Evolutionary conservation across 2,329 filamentous ascomycete genomes (phyloP).

Genomic region (Ophiostoma ulmi): DNA sequence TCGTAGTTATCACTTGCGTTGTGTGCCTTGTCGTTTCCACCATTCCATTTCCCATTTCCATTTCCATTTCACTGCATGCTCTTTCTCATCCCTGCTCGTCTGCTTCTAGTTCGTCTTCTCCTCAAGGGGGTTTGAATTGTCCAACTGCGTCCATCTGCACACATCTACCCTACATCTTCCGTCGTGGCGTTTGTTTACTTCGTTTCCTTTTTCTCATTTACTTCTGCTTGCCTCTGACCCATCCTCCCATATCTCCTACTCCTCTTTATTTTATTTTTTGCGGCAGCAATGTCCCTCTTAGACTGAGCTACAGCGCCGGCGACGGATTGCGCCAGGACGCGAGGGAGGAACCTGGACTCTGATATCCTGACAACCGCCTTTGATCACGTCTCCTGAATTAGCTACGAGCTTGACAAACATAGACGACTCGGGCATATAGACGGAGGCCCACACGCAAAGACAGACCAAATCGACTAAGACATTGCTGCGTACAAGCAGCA

Average conservation of each 20-base stretch:
- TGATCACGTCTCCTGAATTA: neutral
- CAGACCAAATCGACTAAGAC: neutral
- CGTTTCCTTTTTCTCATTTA: neutral
- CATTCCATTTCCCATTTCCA: neutral
- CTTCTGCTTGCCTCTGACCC: neutral
- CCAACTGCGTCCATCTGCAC: neutral
- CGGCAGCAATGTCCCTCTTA: constrained; percentile 23
- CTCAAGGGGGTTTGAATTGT: neutral
- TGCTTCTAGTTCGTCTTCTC: neutral
- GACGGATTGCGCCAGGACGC: constrained; percentile 25
- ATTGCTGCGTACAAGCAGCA: neutral
- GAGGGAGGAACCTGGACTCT: constrained; percentile 23
- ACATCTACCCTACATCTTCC: neutral
- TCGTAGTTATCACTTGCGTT: neutral
- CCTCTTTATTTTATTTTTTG: neutral
- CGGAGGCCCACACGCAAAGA: neutral
- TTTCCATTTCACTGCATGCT: neutral
- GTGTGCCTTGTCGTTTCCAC: neutral
- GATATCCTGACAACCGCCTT: neutral
- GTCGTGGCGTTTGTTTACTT: neutral
- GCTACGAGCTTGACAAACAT: neutral
- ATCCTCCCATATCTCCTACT: neutral
- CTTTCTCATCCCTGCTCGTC: constrained; percentile 5
- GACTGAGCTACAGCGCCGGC: constrained; percentile 17
- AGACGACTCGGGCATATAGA: neutral